Evolutionary conservation across 352 stramenopile genomes (phyloP), one percentile per base, ranked within the genome.

Genomic region (Globisporangium acanthophoron): DNA sequence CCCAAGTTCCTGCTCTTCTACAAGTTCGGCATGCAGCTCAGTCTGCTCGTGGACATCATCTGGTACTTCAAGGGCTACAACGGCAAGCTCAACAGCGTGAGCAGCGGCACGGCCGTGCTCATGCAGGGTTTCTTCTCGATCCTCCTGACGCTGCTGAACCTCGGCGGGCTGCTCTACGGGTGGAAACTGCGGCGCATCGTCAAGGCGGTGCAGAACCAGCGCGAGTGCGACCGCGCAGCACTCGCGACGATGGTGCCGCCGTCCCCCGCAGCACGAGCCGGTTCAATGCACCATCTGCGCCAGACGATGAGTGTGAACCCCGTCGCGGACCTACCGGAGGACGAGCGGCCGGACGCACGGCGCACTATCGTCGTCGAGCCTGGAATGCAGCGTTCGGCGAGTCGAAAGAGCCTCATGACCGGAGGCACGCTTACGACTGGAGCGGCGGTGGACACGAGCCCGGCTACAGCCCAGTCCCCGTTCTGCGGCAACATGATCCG

Each of bases 11-110:
- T 95, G 56, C 73, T 95, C 27, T 80, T 88, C 54, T 95, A 94
- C 77, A 95, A 95, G 65, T 88, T 95, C 44, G 86, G 86, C 50
- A 95, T 95, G 86, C 86, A 95, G 57, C 59, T 95, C 24, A 95
- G 78, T 63, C 54, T 95, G 9, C 31, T 89, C 2, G 79, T 95
- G 33, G 86, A 95, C 60, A 74, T 94, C 40, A 86, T 94, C 51
- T 95, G 84, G 84, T 95, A 95, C 71, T 78, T 61, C 45, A 84
- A 88, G 41, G 82, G 82, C 56, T 95, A 93, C 76, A 95, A 95
- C 58, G 86, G 86, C 57, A 92, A 87, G 43, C 68, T 91, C n/a
- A 83, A 73, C 27, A 59, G 52, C 58, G 83, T 92, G 43, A 93
- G 80, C 54, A 75, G 67, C 44, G 84, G 80, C 31, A 95, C 86